Conservation (phyloP, 768 basidiomycete species). For the Collybiopsis luxurians region DNA sequence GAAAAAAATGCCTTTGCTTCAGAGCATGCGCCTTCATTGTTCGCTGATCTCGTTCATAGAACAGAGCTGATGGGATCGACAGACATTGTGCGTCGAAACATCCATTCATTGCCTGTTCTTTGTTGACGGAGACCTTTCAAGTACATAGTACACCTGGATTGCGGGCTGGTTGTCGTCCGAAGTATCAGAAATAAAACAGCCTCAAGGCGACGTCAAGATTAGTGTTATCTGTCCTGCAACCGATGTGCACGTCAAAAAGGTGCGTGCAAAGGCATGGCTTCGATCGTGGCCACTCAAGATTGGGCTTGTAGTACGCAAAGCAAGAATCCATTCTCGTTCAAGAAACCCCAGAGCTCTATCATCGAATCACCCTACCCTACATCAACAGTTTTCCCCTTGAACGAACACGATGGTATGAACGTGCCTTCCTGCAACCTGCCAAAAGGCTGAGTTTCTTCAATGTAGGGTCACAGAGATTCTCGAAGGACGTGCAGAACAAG, state of each 20-base stretch:
- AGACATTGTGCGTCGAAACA: constrained; percentile 55
- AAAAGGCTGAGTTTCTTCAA: too few relatives aligned
- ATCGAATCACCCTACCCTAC: constrained; percentile 70
- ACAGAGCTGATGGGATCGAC: constrained; percentile 54
- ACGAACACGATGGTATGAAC: constrained; percentile 75
- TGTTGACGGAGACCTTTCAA: constrained; percentile 8
- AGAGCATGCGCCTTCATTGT: constrained; percentile 31
- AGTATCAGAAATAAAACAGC: constrained; percentile 30
- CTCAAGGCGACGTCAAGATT: constrained; percentile 69
- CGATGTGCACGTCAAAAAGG: constrained; percentile 85
- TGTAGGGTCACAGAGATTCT: constrained; percentile 90
- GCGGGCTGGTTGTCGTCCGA: constrained; percentile 63
- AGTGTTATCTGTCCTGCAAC: constrained; percentile 88
- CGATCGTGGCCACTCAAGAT: neutral
- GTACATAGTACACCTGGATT: constrained; percentile 72
- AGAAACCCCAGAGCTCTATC: constrained; percentile 83
- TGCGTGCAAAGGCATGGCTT: constrained; percentile 17
- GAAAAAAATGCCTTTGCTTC: constrained; percentile 72
- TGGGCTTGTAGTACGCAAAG: constrained; percentile 61
- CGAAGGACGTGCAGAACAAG: constrained; percentile 68
- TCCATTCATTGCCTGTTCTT: neutral
- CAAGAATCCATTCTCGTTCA: constrained; percentile 71
- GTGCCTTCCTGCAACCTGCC: too few relatives aligned
- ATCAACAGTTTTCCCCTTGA: constrained; percentile 71
- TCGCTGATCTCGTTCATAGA: constrained; percentile 38